phyloP scores from a whole-genome alignment of 2,329 filamentous ascomycete genomes.

The Trematosphaeria pertusa region DNA sequence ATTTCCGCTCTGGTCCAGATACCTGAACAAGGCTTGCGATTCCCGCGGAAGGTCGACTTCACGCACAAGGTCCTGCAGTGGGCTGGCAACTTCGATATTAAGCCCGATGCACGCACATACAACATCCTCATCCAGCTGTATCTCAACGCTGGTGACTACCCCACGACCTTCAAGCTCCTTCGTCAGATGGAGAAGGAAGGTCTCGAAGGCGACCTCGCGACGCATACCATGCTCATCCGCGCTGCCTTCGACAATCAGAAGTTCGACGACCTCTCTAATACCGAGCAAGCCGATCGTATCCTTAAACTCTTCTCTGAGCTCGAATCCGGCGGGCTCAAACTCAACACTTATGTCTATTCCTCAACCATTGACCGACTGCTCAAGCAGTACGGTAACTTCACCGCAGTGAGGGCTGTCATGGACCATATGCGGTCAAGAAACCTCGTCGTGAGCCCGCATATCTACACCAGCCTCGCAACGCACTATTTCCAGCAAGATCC shows the following conservation, averaged over 20 bases:
- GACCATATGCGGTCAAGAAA: slow-evolving; percentile 65
- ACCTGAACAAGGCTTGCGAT: slow-evolving; percentile 37
- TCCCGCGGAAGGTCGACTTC: slow-evolving; percentile 50
- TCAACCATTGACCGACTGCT: slow-evolving; percentile 73
- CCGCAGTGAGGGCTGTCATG: slow-evolving; percentile 67
- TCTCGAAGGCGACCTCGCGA: slow-evolving; percentile 68
- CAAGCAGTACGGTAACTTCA: slow-evolving; percentile 52
- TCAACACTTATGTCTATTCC: slow-evolving; percentile 70
- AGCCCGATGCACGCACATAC: slow-evolving; percentile 61
- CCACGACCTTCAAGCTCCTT: slow-evolving; percentile 62
- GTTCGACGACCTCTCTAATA: slow-evolving; percentile 50
- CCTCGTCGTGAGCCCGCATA: slow-evolving; percentile 65
- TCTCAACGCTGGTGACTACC: slow-evolving; percentile 57
- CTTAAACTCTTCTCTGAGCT: slow-evolving; percentile 63
- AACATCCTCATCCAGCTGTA: slow-evolving; percentile 72
- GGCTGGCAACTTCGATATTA: slow-evolving; percentile 53
- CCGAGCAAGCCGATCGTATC: slow-evolving; percentile 62
- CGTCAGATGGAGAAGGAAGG: slow-evolving; percentile 64
- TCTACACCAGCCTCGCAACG: slow-evolving; percentile 76
- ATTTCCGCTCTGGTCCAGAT: slow-evolving; percentile 65
- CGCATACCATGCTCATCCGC: slow-evolving; percentile 76
- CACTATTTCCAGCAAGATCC: slow-evolving; percentile 68
- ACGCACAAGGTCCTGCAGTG: slow-evolving; percentile 50
- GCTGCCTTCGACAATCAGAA: slow-evolving; percentile 59
- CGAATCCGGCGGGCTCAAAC: slow-evolving; percentile 61